Conservation (phyloP, 2,329 filamentous ascomycete genomes). For the Neodidymelliopsis sp. region DNA sequence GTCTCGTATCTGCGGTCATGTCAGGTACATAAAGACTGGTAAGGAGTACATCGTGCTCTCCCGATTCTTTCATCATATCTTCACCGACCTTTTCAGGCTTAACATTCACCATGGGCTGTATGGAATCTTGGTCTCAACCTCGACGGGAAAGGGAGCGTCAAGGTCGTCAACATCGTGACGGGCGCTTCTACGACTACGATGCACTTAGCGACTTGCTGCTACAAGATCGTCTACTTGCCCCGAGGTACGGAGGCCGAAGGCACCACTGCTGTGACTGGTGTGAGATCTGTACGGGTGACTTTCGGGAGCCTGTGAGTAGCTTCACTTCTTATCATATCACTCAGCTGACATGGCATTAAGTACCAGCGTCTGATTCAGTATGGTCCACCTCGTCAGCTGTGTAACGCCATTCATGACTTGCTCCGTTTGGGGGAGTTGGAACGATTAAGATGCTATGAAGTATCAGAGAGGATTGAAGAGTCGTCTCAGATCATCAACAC, state of each 20-base stretch:
- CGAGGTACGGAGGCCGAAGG: background rate
- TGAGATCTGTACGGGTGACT: background rate
- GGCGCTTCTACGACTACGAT: too few species aligned
- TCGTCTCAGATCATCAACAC: conserved; percentile 1
- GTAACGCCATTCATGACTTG: background rate
- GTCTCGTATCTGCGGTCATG: background rate
- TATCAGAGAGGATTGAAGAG: conserved; percentile 1
- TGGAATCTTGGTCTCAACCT: too few species aligned
- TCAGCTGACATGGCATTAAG: background rate
- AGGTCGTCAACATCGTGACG: too few species aligned
- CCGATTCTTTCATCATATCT: background rate
- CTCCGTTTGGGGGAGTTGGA: too few species aligned
- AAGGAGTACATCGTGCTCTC: background rate
- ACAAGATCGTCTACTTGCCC: background rate
- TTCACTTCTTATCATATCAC: too few species aligned
- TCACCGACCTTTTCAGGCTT: too few species aligned
- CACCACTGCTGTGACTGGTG: background rate
- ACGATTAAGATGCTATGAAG: background rate
- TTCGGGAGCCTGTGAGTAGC: conserved; percentile 5
- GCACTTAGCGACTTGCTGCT: too few species aligned
- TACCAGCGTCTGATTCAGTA: background rate
- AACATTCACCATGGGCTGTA: too few species aligned
- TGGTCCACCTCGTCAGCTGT: background rate
- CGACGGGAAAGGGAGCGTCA: too few species aligned
- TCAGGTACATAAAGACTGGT: background rate